A percentile compares a stretch with the other conserved stretches of the same genome.
These are phyloP conservation scores for Anthracocystis walkeri DNA, from an alignment of 1,284 basidiomycete species.

Conservation along the genomic window DNA sequence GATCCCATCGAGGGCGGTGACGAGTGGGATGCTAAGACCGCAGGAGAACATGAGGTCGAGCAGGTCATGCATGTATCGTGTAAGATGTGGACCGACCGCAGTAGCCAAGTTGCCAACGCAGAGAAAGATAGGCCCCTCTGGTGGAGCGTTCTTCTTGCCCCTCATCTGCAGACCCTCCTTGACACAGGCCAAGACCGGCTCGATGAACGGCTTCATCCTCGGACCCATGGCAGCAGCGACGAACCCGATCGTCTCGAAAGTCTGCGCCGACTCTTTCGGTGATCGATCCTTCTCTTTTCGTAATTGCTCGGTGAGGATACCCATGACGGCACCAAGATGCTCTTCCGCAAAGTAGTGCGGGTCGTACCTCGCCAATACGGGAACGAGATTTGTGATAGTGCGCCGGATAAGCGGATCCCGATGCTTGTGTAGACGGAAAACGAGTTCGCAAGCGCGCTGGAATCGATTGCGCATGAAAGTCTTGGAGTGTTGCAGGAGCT, in stretches of 20 bases:
- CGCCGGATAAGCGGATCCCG: slow-evolving; percentile 87
- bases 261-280: slow-evolving; percentile 59
- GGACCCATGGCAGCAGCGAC: slow-evolving; percentile 90
- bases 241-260: slow-evolving; percentile 96
- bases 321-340: slow-evolving; percentile 65
- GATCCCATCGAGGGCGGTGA: slow-evolving; percentile 86
- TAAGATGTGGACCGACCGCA: slow-evolving; percentile 94
- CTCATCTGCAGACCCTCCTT: slow-evolving; percentile 86
- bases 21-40: slow-evolving; percentile 89
- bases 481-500: slow-evolving; percentile 90
- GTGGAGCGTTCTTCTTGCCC: slow-evolving; percentile 91
- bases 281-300: slow-evolving; percentile 62
- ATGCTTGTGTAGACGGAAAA: slow-evolving; percentile 90
- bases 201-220: slow-evolving; percentile 95
- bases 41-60: slow-evolving; percentile 96
- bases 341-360: slow-evolving; percentile 66
- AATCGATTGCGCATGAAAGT: slow-evolving; percentile 96
- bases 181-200: slow-evolving; percentile 89
- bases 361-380: slow-evolving; percentile 66
- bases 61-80: slow-evolving; percentile 94
- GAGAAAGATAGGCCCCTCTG: slow-evolving; percentile 96
- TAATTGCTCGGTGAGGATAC: slow-evolving; percentile 56
- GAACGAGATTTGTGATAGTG: slow-evolving; percentile 66
- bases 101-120: slow-evolving; percentile 95
- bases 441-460: slow-evolving; percentile 87